These are phyloP conservation scores for Oxyria digyna DNA, from an alignment of 148 eudicot species.

Conservation along the genomic window DNA sequence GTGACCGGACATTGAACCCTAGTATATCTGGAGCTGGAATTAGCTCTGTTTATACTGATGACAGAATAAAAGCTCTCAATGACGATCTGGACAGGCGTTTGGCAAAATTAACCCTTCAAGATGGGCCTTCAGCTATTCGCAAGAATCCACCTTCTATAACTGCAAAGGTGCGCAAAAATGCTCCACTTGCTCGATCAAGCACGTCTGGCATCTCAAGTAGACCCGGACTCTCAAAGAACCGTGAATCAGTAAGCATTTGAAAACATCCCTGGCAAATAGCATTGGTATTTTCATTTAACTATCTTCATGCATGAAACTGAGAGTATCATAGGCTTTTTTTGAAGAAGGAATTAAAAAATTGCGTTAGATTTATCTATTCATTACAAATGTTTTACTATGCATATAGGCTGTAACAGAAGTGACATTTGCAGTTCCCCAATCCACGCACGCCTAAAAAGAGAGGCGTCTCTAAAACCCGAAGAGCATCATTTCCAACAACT, in stretches of 20 bases:
- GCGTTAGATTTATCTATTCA: too few relatives aligned
- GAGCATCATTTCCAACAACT: slow-evolving; percentile 63
- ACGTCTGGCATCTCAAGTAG: slow-evolving; percentile 36
- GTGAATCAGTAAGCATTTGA: slow-evolving; percentile 39
- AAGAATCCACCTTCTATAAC: slow-evolving; percentile 30
- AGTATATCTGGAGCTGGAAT: slow-evolving; percentile 55
- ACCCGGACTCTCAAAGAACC: slow-evolving; percentile 40
- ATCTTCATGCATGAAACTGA: too few relatives aligned
- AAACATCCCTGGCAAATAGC: neutral
- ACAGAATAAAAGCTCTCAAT: slow-evolving; percentile 24
- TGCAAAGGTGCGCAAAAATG: slow-evolving; percentile 23
- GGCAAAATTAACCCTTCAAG: slow-evolving; percentile 37
- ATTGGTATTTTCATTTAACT: neutral
- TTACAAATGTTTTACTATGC: too few relatives aligned
- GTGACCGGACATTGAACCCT: slow-evolving; percentile 66
- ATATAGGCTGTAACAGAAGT: too few relatives aligned
- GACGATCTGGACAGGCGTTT: slow-evolving; percentile 32
- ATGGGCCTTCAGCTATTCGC: slow-evolving; percentile 22
- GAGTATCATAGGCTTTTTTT: too few relatives aligned
- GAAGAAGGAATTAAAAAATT: too few relatives aligned
- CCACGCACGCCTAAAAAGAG: slow-evolving; percentile 42
- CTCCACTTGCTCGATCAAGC: slow-evolving; percentile 35
- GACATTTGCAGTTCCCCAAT: slow-evolving; percentile 32
- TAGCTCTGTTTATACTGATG: slow-evolving; percentile 34
- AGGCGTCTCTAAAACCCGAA: slow-evolving; percentile 45